Conservation (phyloP, 2,329 filamentous ascomycete genomes). For the Neonectria faginata region DNA sequence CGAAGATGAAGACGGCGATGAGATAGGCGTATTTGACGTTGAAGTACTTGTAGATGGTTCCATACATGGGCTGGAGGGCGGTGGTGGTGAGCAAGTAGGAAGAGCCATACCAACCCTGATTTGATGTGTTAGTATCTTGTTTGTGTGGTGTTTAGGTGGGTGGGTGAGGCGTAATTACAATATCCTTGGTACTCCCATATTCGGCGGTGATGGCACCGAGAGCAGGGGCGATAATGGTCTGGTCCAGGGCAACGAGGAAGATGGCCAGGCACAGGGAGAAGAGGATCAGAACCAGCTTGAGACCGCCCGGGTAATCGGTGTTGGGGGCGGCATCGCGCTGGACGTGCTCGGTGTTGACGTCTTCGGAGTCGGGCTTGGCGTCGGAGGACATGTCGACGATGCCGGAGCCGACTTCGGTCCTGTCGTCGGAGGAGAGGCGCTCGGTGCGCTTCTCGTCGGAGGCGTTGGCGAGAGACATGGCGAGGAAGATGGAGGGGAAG, state of each 20-base stretch:
- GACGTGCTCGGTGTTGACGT: constrained; percentile 30
- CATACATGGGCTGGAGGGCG: constrained; percentile 63
- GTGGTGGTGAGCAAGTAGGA: constrained; percentile 62
- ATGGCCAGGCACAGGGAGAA: constrained; percentile 58
- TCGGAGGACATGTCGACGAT: constrained; percentile 33
- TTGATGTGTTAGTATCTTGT: constrained; percentile 20
- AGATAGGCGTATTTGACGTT: constrained; percentile 61
- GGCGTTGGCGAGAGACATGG: constrained; percentile 35
- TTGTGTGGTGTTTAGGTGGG: not conserved
- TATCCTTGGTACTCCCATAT: constrained; percentile 59
- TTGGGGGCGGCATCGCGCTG: constrained; percentile 18
- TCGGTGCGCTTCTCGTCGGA: constrained; percentile 39
- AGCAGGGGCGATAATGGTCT: constrained; percentile 65
- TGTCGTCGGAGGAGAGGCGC: constrained; percentile 47
- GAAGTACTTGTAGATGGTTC: constrained; percentile 63
- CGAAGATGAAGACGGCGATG: constrained; percentile 56
- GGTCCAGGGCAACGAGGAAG: constrained; percentile 63
- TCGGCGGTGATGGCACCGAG: constrained; percentile 63
- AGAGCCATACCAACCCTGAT: constrained; percentile 62
- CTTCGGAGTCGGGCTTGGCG: constrained; percentile 19
- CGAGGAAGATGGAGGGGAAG: constrained; percentile 18
- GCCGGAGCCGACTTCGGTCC: constrained; percentile 48
- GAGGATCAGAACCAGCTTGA: constrained; percentile 57
- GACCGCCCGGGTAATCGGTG: constrained; percentile 53
- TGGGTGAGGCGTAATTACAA: constrained; percentile 47